phyloP scores from a whole-genome alignment of 2,329 filamentous ascomycete species.

The Aschersonia sp. region DNA sequence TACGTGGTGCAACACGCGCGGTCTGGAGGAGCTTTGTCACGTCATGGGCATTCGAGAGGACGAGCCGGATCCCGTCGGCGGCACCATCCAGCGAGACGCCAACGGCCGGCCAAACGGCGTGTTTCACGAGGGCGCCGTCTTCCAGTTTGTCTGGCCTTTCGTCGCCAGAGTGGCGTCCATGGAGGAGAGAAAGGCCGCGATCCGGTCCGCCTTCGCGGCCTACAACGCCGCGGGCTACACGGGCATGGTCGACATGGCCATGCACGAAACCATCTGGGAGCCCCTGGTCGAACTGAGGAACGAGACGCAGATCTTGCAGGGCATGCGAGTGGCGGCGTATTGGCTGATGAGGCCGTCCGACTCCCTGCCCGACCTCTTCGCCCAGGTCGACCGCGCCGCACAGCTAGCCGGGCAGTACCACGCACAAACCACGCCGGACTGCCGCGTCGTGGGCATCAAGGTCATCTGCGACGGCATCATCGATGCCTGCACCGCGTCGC shows the following conservation, averaged over 20 bases:
- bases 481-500: conserved; percentile 48
- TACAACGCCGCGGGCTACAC: conserved; percentile 40
- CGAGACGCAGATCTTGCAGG: conserved; percentile 12
- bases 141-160: conserved; percentile 41
- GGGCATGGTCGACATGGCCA: conserved; percentile 44
- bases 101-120: conserved; percentile 33
- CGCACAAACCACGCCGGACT: conserved; percentile 19
- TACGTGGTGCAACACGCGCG: conserved; percentile 39
- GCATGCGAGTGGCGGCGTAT: conserved; percentile 36
- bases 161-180: conserved; percentile 30
- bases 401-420: conserved; percentile 23
- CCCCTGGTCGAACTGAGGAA: conserved; percentile 29
- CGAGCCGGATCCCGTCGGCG: conserved; percentile 32
- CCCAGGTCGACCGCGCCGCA: conserved; percentile 34
- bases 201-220: conserved; percentile 31
- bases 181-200: conserved; percentile 31
- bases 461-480: conserved; percentile 51
- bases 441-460: conserved; percentile 46
- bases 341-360: conserved; percentile 39
- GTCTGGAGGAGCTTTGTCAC: conserved; percentile 25
- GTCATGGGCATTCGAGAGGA: conserved; percentile 24
- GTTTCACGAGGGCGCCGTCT: conserved; percentile 35
- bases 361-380: conserved; percentile 22
- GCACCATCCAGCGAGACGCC: conserved; percentile 34
- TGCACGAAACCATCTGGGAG: conserved; percentile 43